Evolutionary conservation across 2,329 filamentous ascomycete species (phyloP).

Genomic region (Aureobasidium subglaciale): DNA sequence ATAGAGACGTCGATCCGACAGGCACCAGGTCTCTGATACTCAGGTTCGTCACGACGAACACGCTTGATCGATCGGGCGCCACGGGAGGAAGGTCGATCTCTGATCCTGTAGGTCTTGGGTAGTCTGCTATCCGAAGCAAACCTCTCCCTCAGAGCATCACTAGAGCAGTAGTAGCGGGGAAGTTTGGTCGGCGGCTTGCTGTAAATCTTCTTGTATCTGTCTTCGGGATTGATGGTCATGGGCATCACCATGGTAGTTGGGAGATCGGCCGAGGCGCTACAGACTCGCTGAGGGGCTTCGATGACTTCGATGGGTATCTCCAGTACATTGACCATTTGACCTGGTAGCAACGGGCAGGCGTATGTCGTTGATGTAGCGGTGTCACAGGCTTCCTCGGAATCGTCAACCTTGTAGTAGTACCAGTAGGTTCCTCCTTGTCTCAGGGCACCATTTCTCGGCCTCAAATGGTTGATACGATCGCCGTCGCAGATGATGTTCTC

Average conservation of each 20-base stretch:
- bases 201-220: constrained; percentile 18
- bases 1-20: neutral
- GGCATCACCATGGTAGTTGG: constrained; percentile 19
- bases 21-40: constrained; percentile 1
- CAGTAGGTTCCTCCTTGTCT: constrained; percentile 93
- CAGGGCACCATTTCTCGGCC: constrained; percentile 66
- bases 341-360: constrained; percentile 76
- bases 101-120: neutral
- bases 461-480: constrained; percentile 43
- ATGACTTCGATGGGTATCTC: constrained; percentile 63
- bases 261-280: constrained; percentile 26
- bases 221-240: constrained; percentile 17
- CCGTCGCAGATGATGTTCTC: constrained; percentile 80
- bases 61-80: constrained; percentile 2
- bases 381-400: constrained; percentile 70
- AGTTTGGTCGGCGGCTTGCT: constrained; percentile 15
- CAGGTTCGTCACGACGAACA: neutral
- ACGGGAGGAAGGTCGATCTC: neutral
- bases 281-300: constrained; percentile 22
- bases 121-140: constrained; percentile 4
- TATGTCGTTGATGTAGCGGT: constrained; percentile 65
- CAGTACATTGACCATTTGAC: constrained; percentile 78
- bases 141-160: constrained; percentile 14
- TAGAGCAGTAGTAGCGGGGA: constrained; percentile 16
- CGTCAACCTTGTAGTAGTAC: constrained; percentile 91